Evolutionary conservation across 2,329 filamentous ascomycete genomes (phyloP).

Genomic region (Alternaria arbusti): DNA sequence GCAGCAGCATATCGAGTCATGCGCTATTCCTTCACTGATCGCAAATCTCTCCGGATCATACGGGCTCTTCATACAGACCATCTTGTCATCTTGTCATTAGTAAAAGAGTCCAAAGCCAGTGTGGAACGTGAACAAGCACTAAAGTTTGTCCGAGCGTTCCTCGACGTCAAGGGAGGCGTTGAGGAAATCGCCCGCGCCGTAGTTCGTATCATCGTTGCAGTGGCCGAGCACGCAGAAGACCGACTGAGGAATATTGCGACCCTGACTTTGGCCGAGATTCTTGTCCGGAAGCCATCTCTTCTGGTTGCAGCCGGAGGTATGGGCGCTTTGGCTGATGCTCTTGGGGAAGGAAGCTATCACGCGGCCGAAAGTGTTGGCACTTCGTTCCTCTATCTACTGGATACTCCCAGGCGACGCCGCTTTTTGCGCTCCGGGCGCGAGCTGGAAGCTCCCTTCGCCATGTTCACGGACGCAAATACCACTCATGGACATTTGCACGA

Average conservation of each 20-base stretch:
- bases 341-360: constrained; percentile 89
- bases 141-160: constrained; percentile 92
- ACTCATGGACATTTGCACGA: constrained; percentile 60
- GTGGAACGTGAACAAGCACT: constrained; percentile 96
- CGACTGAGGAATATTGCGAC: constrained; percentile 88
- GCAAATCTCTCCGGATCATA: constrained; percentile 87
- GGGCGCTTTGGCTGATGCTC: constrained; percentile 84
- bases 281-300: constrained; percentile 83
- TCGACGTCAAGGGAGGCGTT: constrained; percentile 93
- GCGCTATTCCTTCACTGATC: constrained; percentile 91
- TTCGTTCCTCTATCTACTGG: constrained; percentile 88
- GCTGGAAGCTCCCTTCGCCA: constrained; percentile 82
- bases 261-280: constrained; percentile 88
- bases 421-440: constrained; percentile 89
- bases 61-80: constrained; percentile 88
- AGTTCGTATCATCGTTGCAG: constrained; percentile 85
- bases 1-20: constrained; percentile 93
- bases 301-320: constrained; percentile 85
- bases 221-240: constrained; percentile 86
- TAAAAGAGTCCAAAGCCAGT: constrained; percentile 96
- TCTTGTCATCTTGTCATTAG: constrained; percentile 86
- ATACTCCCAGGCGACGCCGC: constrained; percentile 79
- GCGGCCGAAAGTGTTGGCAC: constrained; percentile 87
- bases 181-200: constrained; percentile 86
- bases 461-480: constrained; percentile 82